Conservation (phyloP, 352 stramenopile genomes). For the Globisporangium heterothallicum region DNA sequence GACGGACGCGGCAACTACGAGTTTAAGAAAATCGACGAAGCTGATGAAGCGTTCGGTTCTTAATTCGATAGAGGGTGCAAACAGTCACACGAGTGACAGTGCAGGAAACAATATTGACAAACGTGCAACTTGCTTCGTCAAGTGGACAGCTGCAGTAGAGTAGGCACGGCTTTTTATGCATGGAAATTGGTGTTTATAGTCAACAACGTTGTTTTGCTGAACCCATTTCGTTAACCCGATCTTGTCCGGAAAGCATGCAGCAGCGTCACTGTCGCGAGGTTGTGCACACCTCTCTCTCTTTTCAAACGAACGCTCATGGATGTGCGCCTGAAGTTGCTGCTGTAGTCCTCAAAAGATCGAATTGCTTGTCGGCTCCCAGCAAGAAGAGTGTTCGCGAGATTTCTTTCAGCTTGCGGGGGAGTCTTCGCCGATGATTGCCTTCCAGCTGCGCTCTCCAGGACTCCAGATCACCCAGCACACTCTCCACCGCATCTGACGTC, state of each 20-base stretch:
- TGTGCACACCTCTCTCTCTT: no score
- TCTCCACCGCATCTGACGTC: slow-evolving; percentile 1
- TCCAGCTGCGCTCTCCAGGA: neutral
- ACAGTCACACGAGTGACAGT: neutral
- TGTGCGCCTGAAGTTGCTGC: neutral
- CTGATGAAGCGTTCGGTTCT: slow-evolving; percentile 74
- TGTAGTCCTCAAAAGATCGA: slow-evolving; percentile 4
- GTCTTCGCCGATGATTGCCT: neutral
- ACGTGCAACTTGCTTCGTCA: neutral
- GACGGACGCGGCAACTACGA: slow-evolving; percentile 81
- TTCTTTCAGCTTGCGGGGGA: neutral
- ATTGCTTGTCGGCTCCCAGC: slow-evolving; percentile 9
- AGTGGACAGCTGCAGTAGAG: neutral
- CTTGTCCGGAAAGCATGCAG: no score
- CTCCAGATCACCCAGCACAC: slow-evolving; percentile 1
- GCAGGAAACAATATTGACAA: neutral
- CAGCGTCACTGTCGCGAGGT: no score
- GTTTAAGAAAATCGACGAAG: slow-evolving; percentile 82
- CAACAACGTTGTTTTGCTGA: neutral
- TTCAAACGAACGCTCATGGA: neutral
- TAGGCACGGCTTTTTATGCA: neutral
- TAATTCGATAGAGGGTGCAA: slow-evolving; percentile 19
- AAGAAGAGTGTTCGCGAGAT: slow-evolving; percentile 6
- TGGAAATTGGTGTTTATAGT: neutral
- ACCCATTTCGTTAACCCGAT: neutral